Evolutionary conservation across 2,329 filamentous ascomycete species (phyloP).

Genomic region (Thermoascus crustaceus): DNA sequence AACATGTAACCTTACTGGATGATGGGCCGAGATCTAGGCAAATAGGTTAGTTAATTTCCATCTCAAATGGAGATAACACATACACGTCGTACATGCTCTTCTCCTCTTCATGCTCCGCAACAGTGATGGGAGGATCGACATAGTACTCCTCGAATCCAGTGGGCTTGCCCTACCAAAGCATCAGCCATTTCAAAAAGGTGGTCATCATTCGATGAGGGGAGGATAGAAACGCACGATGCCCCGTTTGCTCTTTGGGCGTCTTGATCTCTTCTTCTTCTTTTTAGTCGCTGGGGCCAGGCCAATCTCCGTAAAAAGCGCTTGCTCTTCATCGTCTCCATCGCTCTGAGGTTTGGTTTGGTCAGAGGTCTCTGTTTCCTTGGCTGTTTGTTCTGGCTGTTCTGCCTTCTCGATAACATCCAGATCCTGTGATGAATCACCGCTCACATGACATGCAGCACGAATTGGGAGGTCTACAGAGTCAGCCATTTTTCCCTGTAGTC

Average conservation of each 20-base stretch:
- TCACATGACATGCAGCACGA: background rate
- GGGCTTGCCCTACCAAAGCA: conserved; percentile 30
- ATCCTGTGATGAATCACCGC: background rate
- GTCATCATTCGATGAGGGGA: background rate
- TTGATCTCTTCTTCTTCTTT: conserved; percentile 28
- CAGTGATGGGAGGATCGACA: conserved; percentile 70
- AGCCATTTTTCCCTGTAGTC: background rate
- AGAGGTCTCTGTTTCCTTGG: background rate
- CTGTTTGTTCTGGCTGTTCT: background rate
- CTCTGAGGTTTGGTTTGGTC: background rate
- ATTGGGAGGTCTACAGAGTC: background rate
- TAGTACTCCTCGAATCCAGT: conserved; percentile 76
- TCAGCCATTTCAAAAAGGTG: background rate
- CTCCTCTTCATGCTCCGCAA: conserved; percentile 59
- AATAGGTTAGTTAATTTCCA: conserved; percentile 11
- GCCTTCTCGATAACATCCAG: too few relatives aligned
- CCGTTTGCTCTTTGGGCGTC: conserved; percentile 32
- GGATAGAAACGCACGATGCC: conserved; percentile 19
- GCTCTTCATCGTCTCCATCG: conserved; percentile 4
- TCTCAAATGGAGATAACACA: conserved; percentile 21
- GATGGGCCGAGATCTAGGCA: conserved; percentile 44
- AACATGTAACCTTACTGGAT: conserved; percentile 42
- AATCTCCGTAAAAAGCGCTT: conserved; percentile 4
- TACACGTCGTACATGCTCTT: conserved; percentile 59
- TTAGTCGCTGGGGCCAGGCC: conserved; percentile 15